Percentiles rank a stretch among this genome's conserved stretches.
Evolutionary conservation across 192 early-diverging fungal species (phyloP).

Genomic region (Podila horticola): DNA sequence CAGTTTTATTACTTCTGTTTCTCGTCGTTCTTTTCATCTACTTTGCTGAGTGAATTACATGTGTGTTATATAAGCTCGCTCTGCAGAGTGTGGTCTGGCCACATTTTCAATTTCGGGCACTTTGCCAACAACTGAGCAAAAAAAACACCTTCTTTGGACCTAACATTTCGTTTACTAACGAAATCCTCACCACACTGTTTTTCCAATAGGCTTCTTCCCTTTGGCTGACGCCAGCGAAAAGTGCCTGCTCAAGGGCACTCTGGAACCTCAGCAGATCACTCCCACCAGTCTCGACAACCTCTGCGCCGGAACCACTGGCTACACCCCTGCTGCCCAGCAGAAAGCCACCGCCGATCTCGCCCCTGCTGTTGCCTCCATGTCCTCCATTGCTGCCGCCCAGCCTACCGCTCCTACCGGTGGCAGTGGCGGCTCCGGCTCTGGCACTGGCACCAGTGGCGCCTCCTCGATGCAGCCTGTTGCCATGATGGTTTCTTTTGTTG

Average conservation of each 20-base stretch:
- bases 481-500: slow-evolving; percentile 23
- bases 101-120: too few species aligned
- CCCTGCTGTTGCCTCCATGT: slow-evolving; percentile 8
- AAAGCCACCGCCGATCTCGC: background rate
- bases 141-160: background rate
- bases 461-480: background rate
- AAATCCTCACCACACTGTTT: background rate
- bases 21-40: too few species aligned
- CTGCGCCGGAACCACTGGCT: background rate
- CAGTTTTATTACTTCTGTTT: too few species aligned
- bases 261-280: slow-evolving; percentile 5
- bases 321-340: slow-evolving; percentile 9
- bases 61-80: too few species aligned
- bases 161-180: background rate
- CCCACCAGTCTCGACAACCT: background rate
- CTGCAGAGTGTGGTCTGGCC: too few species aligned
- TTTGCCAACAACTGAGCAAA: too few species aligned
- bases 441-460: background rate
- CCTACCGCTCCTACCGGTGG: background rate
- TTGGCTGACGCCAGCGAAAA: slow-evolving; percentile 23
- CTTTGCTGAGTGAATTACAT: too few species aligned
- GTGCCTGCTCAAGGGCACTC: slow-evolving; percentile 12
- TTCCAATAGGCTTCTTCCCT: slow-evolving; percentile 27
- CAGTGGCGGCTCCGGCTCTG: background rate
- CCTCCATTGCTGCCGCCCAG: background rate